These are phyloP conservation scores for Earliella scabrosa DNA, from an alignment of 1,284 basidiomycete genomes.

Conservation along the genomic window DNA sequence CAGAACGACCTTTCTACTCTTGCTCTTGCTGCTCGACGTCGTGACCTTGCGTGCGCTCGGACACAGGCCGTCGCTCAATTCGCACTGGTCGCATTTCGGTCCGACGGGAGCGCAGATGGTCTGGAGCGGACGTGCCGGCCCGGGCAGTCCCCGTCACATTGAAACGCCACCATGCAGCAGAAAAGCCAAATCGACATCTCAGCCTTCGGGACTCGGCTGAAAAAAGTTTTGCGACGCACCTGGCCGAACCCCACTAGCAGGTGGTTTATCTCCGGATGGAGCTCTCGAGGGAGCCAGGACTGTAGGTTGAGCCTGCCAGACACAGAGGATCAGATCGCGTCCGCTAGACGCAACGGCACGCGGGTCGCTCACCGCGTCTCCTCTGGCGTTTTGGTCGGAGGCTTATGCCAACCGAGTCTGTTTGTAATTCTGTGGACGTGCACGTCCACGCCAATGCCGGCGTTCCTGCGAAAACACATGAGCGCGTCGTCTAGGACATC, in stretches of 20 bases:
- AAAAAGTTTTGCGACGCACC: too few relatives aligned
- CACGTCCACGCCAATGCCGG: conserved; percentile 96
- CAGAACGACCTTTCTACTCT: conserved; percentile 14
- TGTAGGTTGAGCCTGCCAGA: conserved; percentile 77
- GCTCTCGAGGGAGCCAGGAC: conserved; percentile 85
- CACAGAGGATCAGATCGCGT: neutral
- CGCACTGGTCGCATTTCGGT: conserved; percentile 84
- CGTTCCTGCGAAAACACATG: conserved; percentile 57
- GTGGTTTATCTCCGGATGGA: conserved; percentile 86
- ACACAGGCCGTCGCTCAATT: conserved; percentile 59
- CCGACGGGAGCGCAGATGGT: conserved; percentile 83
- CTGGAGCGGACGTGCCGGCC: conserved; percentile 37
- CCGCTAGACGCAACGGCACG: neutral
- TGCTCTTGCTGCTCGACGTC: conserved; percentile 14
- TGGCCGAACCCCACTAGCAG: conserved; percentile 94
- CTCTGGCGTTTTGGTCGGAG: conserved; percentile 85
- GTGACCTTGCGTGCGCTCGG: conserved; percentile 55
- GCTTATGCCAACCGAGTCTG: conserved; percentile 88
- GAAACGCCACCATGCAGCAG: neutral
- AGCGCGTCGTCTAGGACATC: neutral
- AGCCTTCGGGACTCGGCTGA: too few relatives aligned
- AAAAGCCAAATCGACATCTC: neutral
- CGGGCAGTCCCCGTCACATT: neutral
- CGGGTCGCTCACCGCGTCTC: conserved; percentile 67
- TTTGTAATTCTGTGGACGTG: conserved; percentile 97